A percentile compares a stretch with the other conserved stretches of the same genome.
These are phyloP conservation scores for Kickxella alabastrina DNA, from an alignment of 192 early-diverging fungal genomes.

Conservation along the genomic window DNA sequence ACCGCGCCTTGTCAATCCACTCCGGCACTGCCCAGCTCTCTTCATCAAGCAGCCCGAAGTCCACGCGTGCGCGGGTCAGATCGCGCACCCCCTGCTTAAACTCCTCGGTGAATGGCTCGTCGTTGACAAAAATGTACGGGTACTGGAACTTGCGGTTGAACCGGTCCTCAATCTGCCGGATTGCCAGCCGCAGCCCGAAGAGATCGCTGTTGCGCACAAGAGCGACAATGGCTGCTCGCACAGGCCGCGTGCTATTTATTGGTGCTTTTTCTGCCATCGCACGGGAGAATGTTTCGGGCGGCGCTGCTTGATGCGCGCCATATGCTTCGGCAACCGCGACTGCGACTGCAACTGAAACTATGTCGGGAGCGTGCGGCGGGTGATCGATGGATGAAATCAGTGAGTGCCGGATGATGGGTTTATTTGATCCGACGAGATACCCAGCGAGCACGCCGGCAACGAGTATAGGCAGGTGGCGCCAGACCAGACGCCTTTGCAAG, in stretches of 20 bases:
- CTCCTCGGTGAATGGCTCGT: conserved; percentile 64
- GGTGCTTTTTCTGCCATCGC: neutral
- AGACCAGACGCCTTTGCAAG: conserved; percentile 5
- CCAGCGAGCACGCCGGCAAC: conserved; percentile 19
- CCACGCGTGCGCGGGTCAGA: conserved; percentile 21
- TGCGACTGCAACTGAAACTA: too few species aligned
- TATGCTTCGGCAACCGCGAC: too few species aligned
- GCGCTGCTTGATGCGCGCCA: too few species aligned
- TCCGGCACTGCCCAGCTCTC: conserved; percentile 41
- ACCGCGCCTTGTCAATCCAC: conserved; percentile 42
- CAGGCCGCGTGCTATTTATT: conserved; percentile 7
- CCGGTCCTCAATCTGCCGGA: conserved; percentile 61
- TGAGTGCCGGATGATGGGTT: neutral
- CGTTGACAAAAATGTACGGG: conserved; percentile 82
- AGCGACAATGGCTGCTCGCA: conserved; percentile 59
- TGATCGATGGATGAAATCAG: neutral
- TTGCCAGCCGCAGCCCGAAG: conserved; percentile 50
- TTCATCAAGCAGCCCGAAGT: conserved; percentile 36
- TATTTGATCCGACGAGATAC: conserved; percentile 22
- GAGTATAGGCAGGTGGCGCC: conserved; percentile 23
- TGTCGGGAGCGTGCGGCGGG: neutral
- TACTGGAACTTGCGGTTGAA: conserved; percentile 73
- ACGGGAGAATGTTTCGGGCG: too few species aligned
- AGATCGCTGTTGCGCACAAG: conserved; percentile 67
- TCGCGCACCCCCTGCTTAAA: conserved; percentile 55